Base-by-base conservation (phyloP, 371 early-diverging fungal species). In the Furculomyces boomerangus region DNA sequence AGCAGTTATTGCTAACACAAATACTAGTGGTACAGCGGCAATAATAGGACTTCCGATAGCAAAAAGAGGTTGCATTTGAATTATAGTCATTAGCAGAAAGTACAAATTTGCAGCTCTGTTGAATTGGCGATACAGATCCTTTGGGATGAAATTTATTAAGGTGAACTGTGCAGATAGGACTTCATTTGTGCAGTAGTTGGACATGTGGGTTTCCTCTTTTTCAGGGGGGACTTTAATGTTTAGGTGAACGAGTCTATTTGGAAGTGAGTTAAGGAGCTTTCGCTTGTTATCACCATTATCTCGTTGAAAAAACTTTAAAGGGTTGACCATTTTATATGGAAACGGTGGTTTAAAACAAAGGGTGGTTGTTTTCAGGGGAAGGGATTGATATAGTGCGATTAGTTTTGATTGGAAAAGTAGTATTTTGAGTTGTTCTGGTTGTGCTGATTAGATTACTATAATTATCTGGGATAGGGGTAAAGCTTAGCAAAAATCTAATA, bases 51-150 rank as follows among this genome's bases (percentile, higher is more conserved):
- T 72, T 31, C 81, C 83, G 51, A 83, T 76, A 22, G 76, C 77
- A 67, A 93, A 91, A 39, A 76, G 66, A n/a, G 87, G 85, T 30
- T 89, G 72, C 35, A 82, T 59, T 64, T 97, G 93, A 37, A 99
- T 71, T 41, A 94, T 82, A 35, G 95, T 90, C 71, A 96, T 77
- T 54, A 80, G 74, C 50, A 94, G 70, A 66, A 99, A 99, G 73
- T 95, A 99, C 55, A 98, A 70, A 70, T 99, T 99, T 66, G 93
- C 93, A 30, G 88, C 80, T 29, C 87, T 77, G 2, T 89, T 81
- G 60, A 98, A 92, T 72, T 99, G 99, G 57, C 90, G 91, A 67
- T 88, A 92, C 31, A 98, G 58, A 67, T 98, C 96, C 60, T 93
- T 86, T 20, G 99, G 98, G 2, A 99, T 52, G 72, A 99, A 99